Conservation (phyloP, 129 eudicot genomes). For the Flaveria brownii region DNA sequence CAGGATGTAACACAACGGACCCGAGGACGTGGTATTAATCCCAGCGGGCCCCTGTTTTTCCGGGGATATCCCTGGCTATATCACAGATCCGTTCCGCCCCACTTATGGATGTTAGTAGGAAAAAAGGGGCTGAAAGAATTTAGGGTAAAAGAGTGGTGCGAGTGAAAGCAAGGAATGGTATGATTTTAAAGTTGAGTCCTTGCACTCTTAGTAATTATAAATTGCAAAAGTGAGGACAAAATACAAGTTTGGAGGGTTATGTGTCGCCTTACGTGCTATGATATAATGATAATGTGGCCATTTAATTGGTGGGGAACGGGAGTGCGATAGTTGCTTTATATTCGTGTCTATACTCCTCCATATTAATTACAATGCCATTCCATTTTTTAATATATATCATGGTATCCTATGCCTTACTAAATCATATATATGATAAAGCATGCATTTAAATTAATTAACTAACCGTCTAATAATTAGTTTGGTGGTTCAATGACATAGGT, state of each 20-base stretch:
- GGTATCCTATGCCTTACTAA: constrained; percentile 26
- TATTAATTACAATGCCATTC: neutral
- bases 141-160: neutral
- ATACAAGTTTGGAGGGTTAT: constrained; percentile 25
- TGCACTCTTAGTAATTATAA: constrained; percentile 8
- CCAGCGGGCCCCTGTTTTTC: fast-evolving
- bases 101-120: too few species aligned
- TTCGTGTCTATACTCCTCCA: neutral
- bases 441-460: neutral
- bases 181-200: constrained; percentile 22
- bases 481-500: too few species aligned
- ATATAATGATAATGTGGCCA: constrained; percentile 22
- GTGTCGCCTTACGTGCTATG: constrained; percentile 12
- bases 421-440: neutral
- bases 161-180: constrained; percentile 16
- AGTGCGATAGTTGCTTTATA: constrained; percentile 2
- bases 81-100: too few species aligned
- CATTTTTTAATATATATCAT: neutral
- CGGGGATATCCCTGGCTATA: too few species aligned
- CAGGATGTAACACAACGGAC: too few species aligned
- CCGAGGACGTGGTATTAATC: too few species aligned
- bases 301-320: constrained; percentile 18
- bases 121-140: neutral
- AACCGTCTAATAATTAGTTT: neutral
- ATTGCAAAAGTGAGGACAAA: constrained; percentile 27